A percentile compares a stretch with the other conserved stretches of the same genome.
These are phyloP conservation scores for Lactarius evosmus DNA, from an alignment of 768 basidiomycete genomes.

Conservation along the genomic window DNA sequence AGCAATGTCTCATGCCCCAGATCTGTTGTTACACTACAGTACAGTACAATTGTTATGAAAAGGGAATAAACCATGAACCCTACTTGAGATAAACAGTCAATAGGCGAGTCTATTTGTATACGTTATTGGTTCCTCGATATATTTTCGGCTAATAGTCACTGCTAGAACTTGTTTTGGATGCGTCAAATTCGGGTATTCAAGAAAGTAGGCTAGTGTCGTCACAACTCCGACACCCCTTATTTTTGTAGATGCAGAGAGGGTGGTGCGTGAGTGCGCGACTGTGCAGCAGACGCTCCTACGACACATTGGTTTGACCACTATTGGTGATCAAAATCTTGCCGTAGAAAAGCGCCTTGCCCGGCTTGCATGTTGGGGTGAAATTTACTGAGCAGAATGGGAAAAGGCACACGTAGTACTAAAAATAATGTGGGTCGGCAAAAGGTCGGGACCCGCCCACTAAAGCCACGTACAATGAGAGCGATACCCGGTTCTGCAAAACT, in stretches of 20 bases:
- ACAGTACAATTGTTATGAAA: neutral
- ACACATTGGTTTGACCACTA: neutral
- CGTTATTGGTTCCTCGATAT: neutral
- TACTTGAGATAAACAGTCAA: neutral
- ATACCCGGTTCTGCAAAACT: slow-evolving; percentile 11
- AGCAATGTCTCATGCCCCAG: neutral
- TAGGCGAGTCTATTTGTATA: neutral
- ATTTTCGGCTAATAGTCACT: neutral
- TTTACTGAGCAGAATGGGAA: neutral
- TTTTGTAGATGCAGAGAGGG: neutral
- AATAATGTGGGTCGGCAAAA: neutral
- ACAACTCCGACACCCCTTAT: neutral
- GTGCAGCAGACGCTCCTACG: neutral
- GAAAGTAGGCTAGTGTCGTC: neutral
- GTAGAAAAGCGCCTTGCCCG: neutral
- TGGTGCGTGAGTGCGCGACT: neutral
- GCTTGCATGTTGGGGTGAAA: neutral
- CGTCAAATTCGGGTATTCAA: neutral
- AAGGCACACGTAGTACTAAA: slow-evolving; percentile 16
- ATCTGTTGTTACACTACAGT: neutral
- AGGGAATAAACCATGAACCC: neutral
- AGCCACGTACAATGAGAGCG: slow-evolving; percentile 14
- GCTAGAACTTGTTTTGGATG: too few species aligned
- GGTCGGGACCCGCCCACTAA: neutral
- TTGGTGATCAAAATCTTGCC: neutral